phyloP scores from a whole-genome alignment of 83 land plant genomes.

The Picea engelmannii region DNA sequence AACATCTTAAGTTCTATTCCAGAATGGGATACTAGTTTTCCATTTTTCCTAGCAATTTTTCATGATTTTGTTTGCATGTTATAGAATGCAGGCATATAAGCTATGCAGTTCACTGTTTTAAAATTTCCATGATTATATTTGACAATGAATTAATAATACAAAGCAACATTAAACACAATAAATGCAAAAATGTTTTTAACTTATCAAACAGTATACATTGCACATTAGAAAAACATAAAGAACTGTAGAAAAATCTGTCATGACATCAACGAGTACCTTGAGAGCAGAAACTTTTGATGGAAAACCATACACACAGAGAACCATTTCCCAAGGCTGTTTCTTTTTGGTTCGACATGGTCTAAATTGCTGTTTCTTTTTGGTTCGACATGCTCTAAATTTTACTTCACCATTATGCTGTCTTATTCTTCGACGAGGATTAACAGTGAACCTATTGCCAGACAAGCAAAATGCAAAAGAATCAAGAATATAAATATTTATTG shows the following conservation, averaged over 20 bases:
- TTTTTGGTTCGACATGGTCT: constrained; percentile 68
- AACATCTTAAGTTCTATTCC: no score
- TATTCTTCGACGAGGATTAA: constrained; percentile 80
- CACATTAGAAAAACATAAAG: no score
- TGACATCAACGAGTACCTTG: constrained; percentile 36
- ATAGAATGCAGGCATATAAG: neutral
- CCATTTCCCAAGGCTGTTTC: constrained; percentile 94
- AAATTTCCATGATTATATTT: neutral
- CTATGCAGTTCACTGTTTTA: neutral
- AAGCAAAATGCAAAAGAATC: neutral
- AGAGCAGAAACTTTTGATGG: constrained; percentile 75
- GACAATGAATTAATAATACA: neutral
- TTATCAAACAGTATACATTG: no score
- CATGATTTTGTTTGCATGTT: neutral
- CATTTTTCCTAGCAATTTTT: no score
- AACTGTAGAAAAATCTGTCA: no score
- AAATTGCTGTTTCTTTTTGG: constrained; percentile 60
- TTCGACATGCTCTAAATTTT: constrained; percentile 47
- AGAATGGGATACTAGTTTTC: no score
- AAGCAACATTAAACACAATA: no score
- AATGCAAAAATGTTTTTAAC: no score
- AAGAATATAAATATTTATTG: neutral
- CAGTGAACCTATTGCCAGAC: constrained; percentile 73
- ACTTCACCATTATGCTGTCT: constrained; percentile 94
- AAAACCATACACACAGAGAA: constrained; percentile 89